Conservation (phyloP, 2,329 filamentous ascomycete species). For the Fusarium illudens region DNA sequence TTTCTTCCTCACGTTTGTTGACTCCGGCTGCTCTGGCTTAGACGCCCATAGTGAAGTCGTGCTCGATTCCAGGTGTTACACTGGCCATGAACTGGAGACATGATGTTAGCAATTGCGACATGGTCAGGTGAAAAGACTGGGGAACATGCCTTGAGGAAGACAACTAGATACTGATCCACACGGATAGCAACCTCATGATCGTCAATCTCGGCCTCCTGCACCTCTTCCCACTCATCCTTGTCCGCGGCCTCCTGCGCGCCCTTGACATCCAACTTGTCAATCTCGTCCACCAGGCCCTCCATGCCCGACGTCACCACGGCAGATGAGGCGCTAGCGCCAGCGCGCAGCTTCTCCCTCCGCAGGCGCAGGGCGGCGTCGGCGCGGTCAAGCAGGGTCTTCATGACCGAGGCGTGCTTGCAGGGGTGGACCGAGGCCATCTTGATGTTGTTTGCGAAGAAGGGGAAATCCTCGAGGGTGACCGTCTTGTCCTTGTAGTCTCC, state of each 20-base stretch:
- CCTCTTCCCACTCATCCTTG: slow-evolving; percentile 72
- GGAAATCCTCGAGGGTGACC: slow-evolving; percentile 96
- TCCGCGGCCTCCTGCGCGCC: slow-evolving; percentile 61
- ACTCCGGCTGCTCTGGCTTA: background rate
- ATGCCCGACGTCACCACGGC: slow-evolving; percentile 67
- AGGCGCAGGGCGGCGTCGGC: slow-evolving; percentile 93
- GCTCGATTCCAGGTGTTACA: slow-evolving; percentile 85
- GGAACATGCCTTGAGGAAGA: slow-evolving; percentile 78
- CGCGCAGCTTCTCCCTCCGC: slow-evolving; percentile 80
- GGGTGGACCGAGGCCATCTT: slow-evolving; percentile 98
- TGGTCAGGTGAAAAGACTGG: background rate
- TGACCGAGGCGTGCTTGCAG: slow-evolving; percentile 96
- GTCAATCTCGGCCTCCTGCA: slow-evolving; percentile 67
- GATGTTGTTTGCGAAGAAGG: slow-evolving; percentile 87
- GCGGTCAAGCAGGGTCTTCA: slow-evolving; percentile 96
- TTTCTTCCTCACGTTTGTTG: background rate
- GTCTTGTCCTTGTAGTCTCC: slow-evolving; percentile 99
- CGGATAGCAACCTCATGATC: slow-evolving; percentile 80
- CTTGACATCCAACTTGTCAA: slow-evolving; percentile 69
- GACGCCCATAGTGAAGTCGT: slow-evolving; percentile 40
- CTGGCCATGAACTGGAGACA: slow-evolving; percentile 74
- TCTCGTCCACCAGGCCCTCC: slow-evolving; percentile 86
- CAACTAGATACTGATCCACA: slow-evolving; percentile 88
- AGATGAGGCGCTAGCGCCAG: slow-evolving; percentile 41
- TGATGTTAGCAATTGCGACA: background rate